These are phyloP conservation scores for Hyphopichia fennica DNA, from an alignment of 1,139 yeast genomes.

Conservation along the genomic window DNA sequence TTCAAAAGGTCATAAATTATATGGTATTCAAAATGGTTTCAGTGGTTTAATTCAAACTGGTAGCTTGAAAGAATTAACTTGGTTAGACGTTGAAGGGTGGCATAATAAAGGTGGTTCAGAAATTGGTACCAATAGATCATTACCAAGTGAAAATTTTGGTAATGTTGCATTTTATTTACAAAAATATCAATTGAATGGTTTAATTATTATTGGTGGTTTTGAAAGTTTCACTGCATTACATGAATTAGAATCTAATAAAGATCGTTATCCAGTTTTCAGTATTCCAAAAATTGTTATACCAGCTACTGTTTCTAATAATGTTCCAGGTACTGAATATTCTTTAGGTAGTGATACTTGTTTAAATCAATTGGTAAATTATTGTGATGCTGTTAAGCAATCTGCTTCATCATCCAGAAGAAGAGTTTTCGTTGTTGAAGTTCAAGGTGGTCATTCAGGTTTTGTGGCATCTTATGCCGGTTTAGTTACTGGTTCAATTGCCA, in stretches of 20 bases:
- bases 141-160: constrained; percentile 84
- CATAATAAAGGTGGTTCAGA: constrained; percentile 91
- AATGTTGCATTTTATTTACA: constrained; percentile 89
- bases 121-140: constrained; percentile 87
- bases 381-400: constrained; percentile 93
- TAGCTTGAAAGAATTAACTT: constrained; percentile 65
- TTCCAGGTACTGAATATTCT: constrained; percentile 95
- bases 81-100: constrained; percentile 93
- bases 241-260: constrained; percentile 72
- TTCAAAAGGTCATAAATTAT: constrained; percentile 85
- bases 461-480: constrained; percentile 88
- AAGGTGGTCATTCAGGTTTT: constrained; percentile 95
- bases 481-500: constrained; percentile 89
- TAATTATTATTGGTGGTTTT: constrained; percentile 90
- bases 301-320: constrained; percentile 95
- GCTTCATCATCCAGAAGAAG: constrained; percentile 95
- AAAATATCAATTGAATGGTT: constrained; percentile 79
- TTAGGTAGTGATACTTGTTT: constrained; percentile 93
- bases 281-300: constrained; percentile 94
- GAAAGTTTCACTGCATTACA: constrained; percentile 86
- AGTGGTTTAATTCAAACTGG: constrained; percentile 86
- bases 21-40: constrained; percentile 89
- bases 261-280: constrained; percentile 81
- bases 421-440: constrained; percentile 94
- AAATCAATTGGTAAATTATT: constrained; percentile 84